phyloP scores from a whole-genome alignment of 2,329 filamentous ascomycete species.

The Fusarium tjaetaba region DNA sequence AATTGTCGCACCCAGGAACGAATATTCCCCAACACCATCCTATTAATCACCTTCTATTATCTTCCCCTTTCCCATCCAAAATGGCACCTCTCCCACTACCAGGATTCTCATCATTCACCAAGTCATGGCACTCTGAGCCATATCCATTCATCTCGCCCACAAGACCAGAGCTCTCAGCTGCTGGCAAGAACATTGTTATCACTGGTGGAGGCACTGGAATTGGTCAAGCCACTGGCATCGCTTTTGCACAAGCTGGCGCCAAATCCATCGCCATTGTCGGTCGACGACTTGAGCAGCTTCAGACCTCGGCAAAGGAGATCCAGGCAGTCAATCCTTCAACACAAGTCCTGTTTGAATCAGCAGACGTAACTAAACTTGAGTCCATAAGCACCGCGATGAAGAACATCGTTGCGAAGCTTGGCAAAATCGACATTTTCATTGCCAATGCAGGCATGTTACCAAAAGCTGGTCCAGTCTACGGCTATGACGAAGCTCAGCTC shows the following conservation, averaged over 20 bases:
- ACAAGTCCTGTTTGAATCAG: not conserved
- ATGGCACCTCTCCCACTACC: not conserved
- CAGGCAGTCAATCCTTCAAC: not conserved
- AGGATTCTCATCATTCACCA: slow-evolving; percentile 25
- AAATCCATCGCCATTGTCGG: slow-evolving; percentile 52
- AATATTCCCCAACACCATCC: fast-evolving
- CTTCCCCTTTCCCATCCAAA: fast-evolving
- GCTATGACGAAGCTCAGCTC: slow-evolving; percentile 12
- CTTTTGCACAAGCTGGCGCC: slow-evolving; percentile 58
- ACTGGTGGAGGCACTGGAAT: slow-evolving; percentile 72
- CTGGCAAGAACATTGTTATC: slow-evolving; percentile 64
- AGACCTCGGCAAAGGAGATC: slow-evolving; percentile 24
- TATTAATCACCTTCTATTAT: fast-evolving
- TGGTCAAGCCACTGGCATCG: slow-evolving; percentile 68
- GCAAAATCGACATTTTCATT: slow-evolving; percentile 32
- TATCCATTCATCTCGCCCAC: slow-evolving; percentile 46
- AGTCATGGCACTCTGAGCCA: slow-evolving; percentile 30
- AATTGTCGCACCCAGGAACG: not conserved
- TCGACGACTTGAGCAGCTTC: slow-evolving; percentile 46
- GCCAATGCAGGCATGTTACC: slow-evolving; percentile 24
- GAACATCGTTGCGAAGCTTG: not conserved
- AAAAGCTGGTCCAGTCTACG: not conserved
- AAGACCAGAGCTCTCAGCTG: slow-evolving; percentile 46
- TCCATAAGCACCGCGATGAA: not conserved
- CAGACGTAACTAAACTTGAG: not conserved